Percentiles rank a stretch among this genome's conserved stretches.
These are phyloP conservation scores for Phytophthora gonapodyides DNA, from an alignment of 352 stramenopile species.

Conservation along the genomic window DNA sequence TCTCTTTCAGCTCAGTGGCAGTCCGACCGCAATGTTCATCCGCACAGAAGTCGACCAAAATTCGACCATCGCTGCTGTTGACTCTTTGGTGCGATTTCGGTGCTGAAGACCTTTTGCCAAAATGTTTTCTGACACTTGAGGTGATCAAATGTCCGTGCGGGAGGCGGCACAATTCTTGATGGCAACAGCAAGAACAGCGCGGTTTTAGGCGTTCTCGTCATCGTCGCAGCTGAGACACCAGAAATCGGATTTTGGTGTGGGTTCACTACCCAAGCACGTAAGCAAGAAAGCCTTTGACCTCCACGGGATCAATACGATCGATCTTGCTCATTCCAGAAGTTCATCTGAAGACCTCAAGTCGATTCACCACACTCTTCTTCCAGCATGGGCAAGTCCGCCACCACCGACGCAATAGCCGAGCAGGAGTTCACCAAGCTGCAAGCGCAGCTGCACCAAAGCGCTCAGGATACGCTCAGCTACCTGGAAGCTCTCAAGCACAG, in stretches of 20 bases:
- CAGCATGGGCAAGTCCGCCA: constrained; percentile 28
- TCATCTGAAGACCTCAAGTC: constrained; percentile 3
- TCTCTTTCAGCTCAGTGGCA: too few species aligned
- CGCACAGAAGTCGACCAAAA: too few species aligned
- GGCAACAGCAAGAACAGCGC: too few species aligned
- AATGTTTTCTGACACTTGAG: too few species aligned
- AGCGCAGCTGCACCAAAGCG: constrained; percentile 33
- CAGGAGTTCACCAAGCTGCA: constrained; percentile 36
- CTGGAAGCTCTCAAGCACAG: constrained; percentile 33
- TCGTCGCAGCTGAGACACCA: constrained; percentile 30
- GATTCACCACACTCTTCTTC: not conserved
- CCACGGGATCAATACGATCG: not conserved
- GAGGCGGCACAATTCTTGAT: too few species aligned
- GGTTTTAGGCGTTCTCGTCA: too few species aligned
- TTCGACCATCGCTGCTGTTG: too few species aligned
- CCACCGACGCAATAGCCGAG: constrained; percentile 12
- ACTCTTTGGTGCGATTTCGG: too few species aligned
- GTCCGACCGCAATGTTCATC: too few species aligned
- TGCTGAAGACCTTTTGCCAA: too few species aligned
- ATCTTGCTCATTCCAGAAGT: constrained; percentile 17
- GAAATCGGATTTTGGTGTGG: constrained; percentile 13
- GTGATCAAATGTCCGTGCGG: too few species aligned
- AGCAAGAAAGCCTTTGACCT: not conserved
- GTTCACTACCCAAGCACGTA: constrained; percentile 12
- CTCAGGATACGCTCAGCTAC: constrained; percentile 19